These are phyloP conservation scores for Oleoguttula mirabilis DNA, from an alignment of 495 filamentous ascomycete genomes.

Conservation along the genomic window DNA sequence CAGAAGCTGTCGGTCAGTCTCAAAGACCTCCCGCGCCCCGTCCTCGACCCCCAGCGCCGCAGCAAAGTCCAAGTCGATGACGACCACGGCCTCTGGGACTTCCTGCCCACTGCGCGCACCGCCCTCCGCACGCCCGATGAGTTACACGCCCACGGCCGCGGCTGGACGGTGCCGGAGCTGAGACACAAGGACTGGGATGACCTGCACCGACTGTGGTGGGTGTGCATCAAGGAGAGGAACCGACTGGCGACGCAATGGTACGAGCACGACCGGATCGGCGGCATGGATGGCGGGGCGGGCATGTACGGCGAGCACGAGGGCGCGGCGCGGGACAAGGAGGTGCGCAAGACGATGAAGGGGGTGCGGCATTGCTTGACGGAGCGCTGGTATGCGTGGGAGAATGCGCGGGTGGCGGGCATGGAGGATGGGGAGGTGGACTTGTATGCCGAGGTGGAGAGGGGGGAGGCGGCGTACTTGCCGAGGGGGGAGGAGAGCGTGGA, in stretches of 20 bases:
- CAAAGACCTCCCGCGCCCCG: constrained; percentile 66
- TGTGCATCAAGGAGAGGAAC: constrained; percentile 87
- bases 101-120: constrained; percentile 60
- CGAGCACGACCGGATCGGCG: constrained; percentile 51
- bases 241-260: constrained; percentile 62
- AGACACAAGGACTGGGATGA: constrained; percentile 86
- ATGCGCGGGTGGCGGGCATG: constrained; percentile 59
- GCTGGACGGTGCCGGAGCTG: constrained; percentile 82
- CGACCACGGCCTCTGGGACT: constrained; percentile 85
- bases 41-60: constrained; percentile 38
- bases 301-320: constrained; percentile 57
- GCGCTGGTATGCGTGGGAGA: constrained; percentile 80
- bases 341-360: constrained; percentile 57
- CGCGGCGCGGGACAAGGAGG: constrained; percentile 44
- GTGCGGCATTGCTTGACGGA: constrained; percentile 83
- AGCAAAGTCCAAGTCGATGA: constrained; percentile 46
- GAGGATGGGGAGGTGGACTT: constrained; percentile 51
- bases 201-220: constrained; percentile 86
- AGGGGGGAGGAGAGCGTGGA: background rate
- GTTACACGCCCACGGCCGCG: constrained; percentile 44
- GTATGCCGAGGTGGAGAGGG: constrained; percentile 14
- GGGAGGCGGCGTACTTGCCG: constrained; percentile 36
- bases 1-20: constrained; percentile 32
- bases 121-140: constrained; percentile 56
- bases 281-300: constrained; percentile 51